Conservation (phyloP, 1,284 basidiomycete genomes). For the Phlebopus sp. region DNA sequence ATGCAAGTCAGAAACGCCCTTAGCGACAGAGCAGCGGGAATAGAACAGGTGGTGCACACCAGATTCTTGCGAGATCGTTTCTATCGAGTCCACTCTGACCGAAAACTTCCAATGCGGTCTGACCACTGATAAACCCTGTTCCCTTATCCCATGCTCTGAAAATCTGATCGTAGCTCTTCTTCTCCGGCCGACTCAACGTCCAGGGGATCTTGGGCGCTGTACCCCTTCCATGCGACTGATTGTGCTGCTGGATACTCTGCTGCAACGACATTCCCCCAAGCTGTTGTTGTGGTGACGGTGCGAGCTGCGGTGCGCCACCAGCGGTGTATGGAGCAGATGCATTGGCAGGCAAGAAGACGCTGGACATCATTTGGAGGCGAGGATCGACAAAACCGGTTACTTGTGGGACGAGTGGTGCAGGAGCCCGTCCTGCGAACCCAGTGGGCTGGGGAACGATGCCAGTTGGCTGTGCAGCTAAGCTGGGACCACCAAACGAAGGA, state of each 20-base stretch:
- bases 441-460: slow-evolving; percentile 20
- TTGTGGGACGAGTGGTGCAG: slow-evolving; percentile 65
- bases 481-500: slow-evolving; percentile 9
- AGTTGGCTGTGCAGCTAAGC: slow-evolving; percentile 16
- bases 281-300: slow-evolving; percentile 54
- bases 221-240: slow-evolving; percentile 68
- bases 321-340: slow-evolving; percentile 58
- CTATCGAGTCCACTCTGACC: slow-evolving; percentile 88
- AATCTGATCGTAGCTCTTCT: slow-evolving; percentile 96
- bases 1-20: slow-evolving; percentile 2
- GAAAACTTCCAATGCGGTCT: slow-evolving; percentile 90
- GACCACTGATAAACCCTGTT: slow-evolving; percentile 86
- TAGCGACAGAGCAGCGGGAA: neutral
- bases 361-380: slow-evolving; percentile 80
- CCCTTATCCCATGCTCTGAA: slow-evolving; percentile 94
- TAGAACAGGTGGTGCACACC: slow-evolving; percentile 50
- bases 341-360: slow-evolving; percentile 81
- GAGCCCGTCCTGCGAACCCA: slow-evolving; percentile 49
- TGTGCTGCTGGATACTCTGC: slow-evolving; percentile 78
- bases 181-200: slow-evolving; percentile 87
- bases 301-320: slow-evolving; percentile 65
- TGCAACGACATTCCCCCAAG: slow-evolving; percentile 56
- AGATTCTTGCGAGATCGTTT: slow-evolving; percentile 92
- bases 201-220: slow-evolving; percentile 80
- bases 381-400: slow-evolving; percentile 85